A percentile compares a stretch with the other conserved stretches of the same genome.
Conservation (phyloP, 208 protist genomes). For the Leishmania tarentolae region DNA sequence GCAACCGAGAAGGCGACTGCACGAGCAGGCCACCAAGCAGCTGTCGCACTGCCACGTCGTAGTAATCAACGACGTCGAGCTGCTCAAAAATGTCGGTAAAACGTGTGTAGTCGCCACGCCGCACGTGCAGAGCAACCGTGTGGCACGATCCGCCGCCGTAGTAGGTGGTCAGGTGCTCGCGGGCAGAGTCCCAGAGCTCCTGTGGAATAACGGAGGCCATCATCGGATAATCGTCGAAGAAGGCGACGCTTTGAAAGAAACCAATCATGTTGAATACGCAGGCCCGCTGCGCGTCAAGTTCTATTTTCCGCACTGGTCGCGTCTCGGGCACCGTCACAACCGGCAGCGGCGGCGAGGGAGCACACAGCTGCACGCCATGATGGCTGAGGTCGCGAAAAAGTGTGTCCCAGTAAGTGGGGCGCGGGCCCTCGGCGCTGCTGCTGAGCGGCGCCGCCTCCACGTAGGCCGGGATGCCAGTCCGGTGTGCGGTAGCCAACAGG, state of each 20-base stretch:
- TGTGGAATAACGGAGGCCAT: constrained; percentile 41
- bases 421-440: constrained; percentile 70
- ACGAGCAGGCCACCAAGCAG: constrained; percentile 59
- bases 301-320: constrained; percentile 37
- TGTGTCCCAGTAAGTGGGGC: constrained; percentile 82
- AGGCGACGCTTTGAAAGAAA: constrained; percentile 83
- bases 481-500: constrained; percentile 63
- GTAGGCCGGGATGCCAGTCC: constrained; percentile 47
- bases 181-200: constrained; percentile 28
- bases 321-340: constrained; percentile 61
- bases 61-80: constrained; percentile 66
- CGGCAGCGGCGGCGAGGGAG: constrained; percentile 5
- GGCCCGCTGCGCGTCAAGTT: constrained; percentile 23
- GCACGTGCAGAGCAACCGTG: constrained; percentile 67
- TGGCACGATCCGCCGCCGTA: constrained; percentile 44
- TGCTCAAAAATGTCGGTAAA: constrained; percentile 75
- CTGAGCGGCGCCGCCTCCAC: constrained; percentile 45
- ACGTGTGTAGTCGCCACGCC: constrained; percentile 80
- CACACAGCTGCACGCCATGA: constrained; percentile 36
- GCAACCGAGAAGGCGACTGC: constrained; percentile 1
- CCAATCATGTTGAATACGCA: constrained; percentile 73
- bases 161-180: constrained; percentile 33
- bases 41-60: constrained; percentile 68
- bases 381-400: constrained; percentile 50
- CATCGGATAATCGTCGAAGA: constrained; percentile 63